Base-by-base conservation (phyloP, 2,329 filamentous ascomycete species). In the Colletotrichum sp. region DNA sequence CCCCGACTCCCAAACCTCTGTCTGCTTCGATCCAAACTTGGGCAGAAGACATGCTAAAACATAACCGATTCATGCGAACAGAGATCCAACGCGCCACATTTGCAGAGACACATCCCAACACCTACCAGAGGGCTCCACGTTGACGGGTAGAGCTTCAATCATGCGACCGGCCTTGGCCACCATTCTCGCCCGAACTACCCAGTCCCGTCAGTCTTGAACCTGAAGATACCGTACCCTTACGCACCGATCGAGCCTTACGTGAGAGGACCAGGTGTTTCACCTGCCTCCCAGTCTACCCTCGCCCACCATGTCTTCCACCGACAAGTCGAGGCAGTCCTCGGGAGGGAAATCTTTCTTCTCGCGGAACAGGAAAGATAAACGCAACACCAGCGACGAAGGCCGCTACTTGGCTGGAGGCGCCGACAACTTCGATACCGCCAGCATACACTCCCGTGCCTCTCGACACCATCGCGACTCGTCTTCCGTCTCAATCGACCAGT, bases 301-400 rank as follows among this genome's bases (percentile, higher is more conserved):
- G 61, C 71, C 70, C 78, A 76, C 79, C 81, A 92, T 92, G 92
- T 88, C 92, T 81, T 89, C 91, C 83, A 89, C 94, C 88, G 93
- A 95, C 88, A 95, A 96, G 87, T 90, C 93, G 81, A 93, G 95
- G 85, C 94, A 96, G 89, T 95, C 94, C 79, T 96, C 95, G 72
- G 87, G 87, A 81, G 90, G 90, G 82, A 93, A 93, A 83, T 95
- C 94, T 78, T 95, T 98, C 89, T 98, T 98, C 88, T 96, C 95
- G 81, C 92, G 96, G 83, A 94, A 93, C 86, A 97, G 95, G 87
- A 95, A 93, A 85, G 89, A 90, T 80, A 92, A 93, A 83, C 91
- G 93, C 83, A 89, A 89, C 81, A 85, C 88, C 77, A 91, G 92
- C 83, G 89, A 91, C 80, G 91, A 93, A 81, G 87, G 89, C 79